Percentiles rank a stretch among this genome's conserved stretches.
Evolutionary conservation across 306 rosid genomes (phyloP).

Genomic region (Sesbania bispinosa): DNA sequence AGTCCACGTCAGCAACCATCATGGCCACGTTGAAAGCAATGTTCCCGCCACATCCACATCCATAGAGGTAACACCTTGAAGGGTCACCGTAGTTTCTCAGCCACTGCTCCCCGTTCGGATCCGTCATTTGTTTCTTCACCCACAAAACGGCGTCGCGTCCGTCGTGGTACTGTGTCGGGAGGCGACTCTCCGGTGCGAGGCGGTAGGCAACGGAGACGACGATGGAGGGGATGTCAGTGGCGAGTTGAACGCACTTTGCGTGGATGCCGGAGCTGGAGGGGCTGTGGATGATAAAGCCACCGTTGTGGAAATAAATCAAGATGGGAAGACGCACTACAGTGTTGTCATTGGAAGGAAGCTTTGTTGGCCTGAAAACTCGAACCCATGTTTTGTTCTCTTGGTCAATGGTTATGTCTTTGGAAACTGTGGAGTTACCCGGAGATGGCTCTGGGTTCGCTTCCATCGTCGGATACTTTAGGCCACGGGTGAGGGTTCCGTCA

Average conservation of each 20-base stretch:
- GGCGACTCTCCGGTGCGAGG: constrained; percentile 48
- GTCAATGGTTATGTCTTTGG: constrained; percentile 47
- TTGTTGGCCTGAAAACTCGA: constrained; percentile 49
- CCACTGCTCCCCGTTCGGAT: constrained; percentile 54
- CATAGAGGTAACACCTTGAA: constrained; percentile 56
- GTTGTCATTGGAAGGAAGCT: constrained; percentile 60
- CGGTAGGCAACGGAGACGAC: constrained; percentile 41
- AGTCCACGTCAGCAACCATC: not conserved
- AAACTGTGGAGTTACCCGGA: constrained; percentile 20
- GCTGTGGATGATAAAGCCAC: constrained; percentile 40
- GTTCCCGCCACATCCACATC: constrained; percentile 54
- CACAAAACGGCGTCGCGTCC: constrained; percentile 38
- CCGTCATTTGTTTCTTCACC: constrained; percentile 37
- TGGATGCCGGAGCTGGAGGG: not conserved
- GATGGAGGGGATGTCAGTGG: constrained; percentile 42
- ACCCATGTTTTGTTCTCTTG: constrained; percentile 29
- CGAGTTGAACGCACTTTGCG: constrained; percentile 14
- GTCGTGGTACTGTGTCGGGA: constrained; percentile 46
- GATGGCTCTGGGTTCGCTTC: constrained; percentile 29
- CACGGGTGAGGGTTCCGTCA: constrained; percentile 47
- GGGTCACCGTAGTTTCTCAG: constrained; percentile 57
- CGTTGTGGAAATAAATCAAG: constrained; percentile 49
- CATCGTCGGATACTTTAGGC: not conserved
- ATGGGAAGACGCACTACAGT: constrained; percentile 50
- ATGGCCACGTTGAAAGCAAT: constrained; percentile 43